Evolutionary conservation across 495 filamentous ascomycete species (phyloP).

Genomic region (Durotheca rogersii): DNA sequence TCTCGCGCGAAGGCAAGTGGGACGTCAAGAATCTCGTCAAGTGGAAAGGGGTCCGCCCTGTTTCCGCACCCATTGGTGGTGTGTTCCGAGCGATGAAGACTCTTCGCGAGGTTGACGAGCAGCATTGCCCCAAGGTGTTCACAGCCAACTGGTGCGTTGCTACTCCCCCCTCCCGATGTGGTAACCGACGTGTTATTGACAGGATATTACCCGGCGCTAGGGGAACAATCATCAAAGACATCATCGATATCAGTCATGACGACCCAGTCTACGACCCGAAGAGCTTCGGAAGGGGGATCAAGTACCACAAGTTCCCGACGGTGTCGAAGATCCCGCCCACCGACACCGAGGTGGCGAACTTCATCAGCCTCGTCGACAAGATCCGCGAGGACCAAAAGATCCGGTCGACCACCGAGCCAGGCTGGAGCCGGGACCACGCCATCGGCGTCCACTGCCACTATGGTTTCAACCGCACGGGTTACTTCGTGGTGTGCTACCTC

Average conservation of each 20-base stretch:
- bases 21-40: slow-evolving; percentile 95
- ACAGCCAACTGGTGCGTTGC: slow-evolving; percentile 58
- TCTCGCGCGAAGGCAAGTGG: slow-evolving; percentile 91
- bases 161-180: too few species aligned
- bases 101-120: slow-evolving; percentile 79
- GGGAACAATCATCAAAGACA: slow-evolving; percentile 61
- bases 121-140: slow-evolving; percentile 76
- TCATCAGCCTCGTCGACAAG: slow-evolving; percentile 76
- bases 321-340: slow-evolving; percentile 89
- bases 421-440: slow-evolving; percentile 43
- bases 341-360: slow-evolving; percentile 69
- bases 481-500: slow-evolving; percentile 86
- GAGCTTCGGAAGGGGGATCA: slow-evolving; percentile 73
- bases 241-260: slow-evolving; percentile 88
- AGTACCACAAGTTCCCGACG: slow-evolving; percentile 85
- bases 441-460: slow-evolving; percentile 95
- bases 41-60: slow-evolving; percentile 76
- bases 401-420: slow-evolving; percentile 44
- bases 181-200: too few species aligned
- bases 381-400: slow-evolving; percentile 54
- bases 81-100: slow-evolving; percentile 88
- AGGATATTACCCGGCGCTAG: too few species aligned
- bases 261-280: slow-evolving; percentile 79
- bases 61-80: slow-evolving; percentile 72
- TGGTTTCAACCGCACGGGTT: slow-evolving; percentile 89